These are phyloP conservation scores for Gossypium lobatum DNA, from an alignment of 441 rosid species.

Conservation along the genomic window DNA sequence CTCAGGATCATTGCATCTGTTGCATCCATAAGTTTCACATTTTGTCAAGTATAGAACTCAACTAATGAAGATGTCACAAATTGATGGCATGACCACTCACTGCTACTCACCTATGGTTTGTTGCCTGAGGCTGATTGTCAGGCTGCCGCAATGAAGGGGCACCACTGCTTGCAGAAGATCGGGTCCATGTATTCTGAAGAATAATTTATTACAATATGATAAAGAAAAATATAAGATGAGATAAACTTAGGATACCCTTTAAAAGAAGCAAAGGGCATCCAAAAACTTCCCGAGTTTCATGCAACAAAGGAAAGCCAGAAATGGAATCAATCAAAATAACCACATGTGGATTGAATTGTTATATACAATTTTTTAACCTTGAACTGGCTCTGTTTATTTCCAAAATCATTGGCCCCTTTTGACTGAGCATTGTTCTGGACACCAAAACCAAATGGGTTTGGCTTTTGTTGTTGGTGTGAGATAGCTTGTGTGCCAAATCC, in stretches of 20 bases:
- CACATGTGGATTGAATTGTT: not conserved
- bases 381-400: constrained; percentile 41
- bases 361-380: constrained; percentile 40
- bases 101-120: constrained; percentile 55
- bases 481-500: constrained; percentile 47
- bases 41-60: constrained; percentile 10
- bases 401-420: constrained; percentile 27
- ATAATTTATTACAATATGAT: constrained; percentile 8
- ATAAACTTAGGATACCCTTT: not conserved
- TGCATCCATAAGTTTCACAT: constrained; percentile 9
- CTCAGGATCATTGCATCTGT: constrained; percentile 81
- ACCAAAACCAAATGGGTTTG: constrained; percentile 86
- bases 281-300: constrained; percentile 1
- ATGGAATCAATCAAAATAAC: not conserved
- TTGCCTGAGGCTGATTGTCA: constrained; percentile 44
- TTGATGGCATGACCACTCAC: constrained; percentile 4
- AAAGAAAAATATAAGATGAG: not conserved
- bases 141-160: constrained; percentile 40
- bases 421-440: constrained; percentile 41
- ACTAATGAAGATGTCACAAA: constrained; percentile 10
- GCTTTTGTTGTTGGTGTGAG: constrained; percentile 31
- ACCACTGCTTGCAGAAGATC: constrained; percentile 37
- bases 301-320: not conserved
- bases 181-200: constrained; percentile 78
- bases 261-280: constrained; percentile 8